These are phyloP conservation scores for Striga asiatica DNA, from an alignment of 257 asterid genomes.

Conservation along the genomic window DNA sequence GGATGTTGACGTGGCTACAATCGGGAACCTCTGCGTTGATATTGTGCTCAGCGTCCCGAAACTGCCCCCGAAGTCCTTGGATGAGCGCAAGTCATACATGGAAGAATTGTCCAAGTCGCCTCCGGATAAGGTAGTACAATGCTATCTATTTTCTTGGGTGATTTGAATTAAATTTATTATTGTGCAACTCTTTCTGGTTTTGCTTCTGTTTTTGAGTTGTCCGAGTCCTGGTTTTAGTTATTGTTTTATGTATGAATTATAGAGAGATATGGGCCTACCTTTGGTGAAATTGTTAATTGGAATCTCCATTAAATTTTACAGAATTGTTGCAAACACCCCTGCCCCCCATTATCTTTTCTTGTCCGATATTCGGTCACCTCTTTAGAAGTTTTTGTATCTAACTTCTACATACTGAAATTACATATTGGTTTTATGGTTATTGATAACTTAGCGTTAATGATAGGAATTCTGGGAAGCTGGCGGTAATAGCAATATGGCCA, in stretches of 20 bases:
- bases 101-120: constrained; percentile 63
- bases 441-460: constrained; percentile 18
- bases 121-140: constrained; percentile 64
- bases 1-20: constrained; percentile 75
- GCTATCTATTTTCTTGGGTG: not conserved
- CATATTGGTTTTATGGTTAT: not conserved
- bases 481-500: constrained; percentile 94
- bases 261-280: not conserved
- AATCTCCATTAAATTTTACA: no score
- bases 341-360: no score
- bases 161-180: not conserved
- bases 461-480: constrained; percentile 97
- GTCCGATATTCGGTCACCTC: not conserved
- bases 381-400: not conserved
- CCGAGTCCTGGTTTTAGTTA: no score
- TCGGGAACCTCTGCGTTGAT: constrained; percentile 88
- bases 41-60: constrained; percentile 77
- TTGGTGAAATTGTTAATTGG: not conserved
- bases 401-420: not conserved
- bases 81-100: constrained; percentile 62
- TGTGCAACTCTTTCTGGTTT: not conserved
- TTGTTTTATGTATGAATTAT: no score
- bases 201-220: no score
- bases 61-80: constrained; percentile 63
- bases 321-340: no score